Evolutionary conservation across 2,329 filamentous ascomycete genomes (phyloP), one percentile per base, ranked within the genome.

Genomic region (Hypoxylon sp.): DNA sequence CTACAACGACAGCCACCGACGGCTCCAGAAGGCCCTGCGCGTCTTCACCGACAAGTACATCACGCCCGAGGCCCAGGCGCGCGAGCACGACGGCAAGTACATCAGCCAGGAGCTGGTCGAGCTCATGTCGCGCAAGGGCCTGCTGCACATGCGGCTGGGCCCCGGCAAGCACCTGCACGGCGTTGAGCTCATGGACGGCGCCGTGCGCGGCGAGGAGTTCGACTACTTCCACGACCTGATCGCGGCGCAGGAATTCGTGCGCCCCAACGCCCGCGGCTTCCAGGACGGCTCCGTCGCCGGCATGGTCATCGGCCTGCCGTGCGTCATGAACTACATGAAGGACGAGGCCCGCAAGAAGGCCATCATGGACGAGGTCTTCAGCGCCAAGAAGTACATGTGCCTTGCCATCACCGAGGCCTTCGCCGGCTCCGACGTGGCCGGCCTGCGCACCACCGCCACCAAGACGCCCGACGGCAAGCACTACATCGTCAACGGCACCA

Each of bases 401-500:
- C 80, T 96, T 2, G 91, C 91, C 49, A 92, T 96, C 70, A 95
- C 91, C 1, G 92, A 96, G 75, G 91, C 92, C 0, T 95, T 96
- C 75, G 91, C 91, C 13, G 91, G 91, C 11, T 88, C 84, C 31
- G 92, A 96, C 73, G 91, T 96, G 3, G 90, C 91, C 11, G 87
- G 89, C 13, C 79, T 96, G 31, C 82, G 89, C 60, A 95, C 91
- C 0, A 95, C 90, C 0, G 91, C 90, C 1, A 82, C 82, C 65
- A 91, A 92, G 78, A 91, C 88, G 0, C 76, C 86, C 1, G 89
- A 92, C 70, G 90, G 90, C 42, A 87, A 88, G 72, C 82, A 88
- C 75, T 93, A 90, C 72, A 80, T 86, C 55, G 81, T 87, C 72
- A 88, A 89, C 70, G 89, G 89, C 45, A 87, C 81, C 52, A 94